Conservation (phyloP, 345 rosid genomes). For the Clausena lansium region DNA sequence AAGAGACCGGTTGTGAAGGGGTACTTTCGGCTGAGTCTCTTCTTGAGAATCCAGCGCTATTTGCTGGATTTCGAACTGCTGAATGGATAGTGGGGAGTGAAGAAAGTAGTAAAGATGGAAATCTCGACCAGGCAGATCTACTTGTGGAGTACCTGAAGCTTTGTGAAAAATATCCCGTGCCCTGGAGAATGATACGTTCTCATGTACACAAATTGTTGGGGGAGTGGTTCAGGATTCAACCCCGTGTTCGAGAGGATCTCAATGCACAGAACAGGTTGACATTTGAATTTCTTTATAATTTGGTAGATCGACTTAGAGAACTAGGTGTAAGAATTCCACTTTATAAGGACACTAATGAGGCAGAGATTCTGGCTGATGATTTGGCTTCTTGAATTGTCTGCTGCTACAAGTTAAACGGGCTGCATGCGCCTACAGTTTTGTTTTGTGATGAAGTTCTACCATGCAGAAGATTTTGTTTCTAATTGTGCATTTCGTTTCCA, state of each 20-base stretch:
- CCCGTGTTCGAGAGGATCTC: constrained; percentile 70
- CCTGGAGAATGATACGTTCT: constrained; percentile 91
- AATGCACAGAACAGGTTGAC: constrained; percentile 68
- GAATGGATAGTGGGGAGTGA: constrained; percentile 54
- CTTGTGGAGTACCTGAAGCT: constrained; percentile 73
- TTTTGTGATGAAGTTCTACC: background rate
- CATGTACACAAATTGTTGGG: constrained; percentile 91
- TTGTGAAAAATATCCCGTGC: constrained; percentile 86
- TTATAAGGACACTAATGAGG: constrained; percentile 32
- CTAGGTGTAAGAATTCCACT: constrained; percentile 72
- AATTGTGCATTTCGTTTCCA: background rate
- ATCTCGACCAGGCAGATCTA: constrained; percentile 73
- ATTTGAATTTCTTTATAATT: constrained; percentile 68
- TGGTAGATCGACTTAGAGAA: constrained; percentile 65
- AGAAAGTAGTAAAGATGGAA: constrained; percentile 46
- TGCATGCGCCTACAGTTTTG: background rate
- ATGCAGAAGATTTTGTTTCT: background rate
- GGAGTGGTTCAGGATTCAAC: constrained; percentile 81
- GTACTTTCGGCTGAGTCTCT: constrained; percentile 96
- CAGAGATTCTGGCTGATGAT: constrained; percentile 17
- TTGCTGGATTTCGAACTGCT: constrained; percentile 73
- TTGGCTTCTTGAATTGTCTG: constrained; percentile 11
- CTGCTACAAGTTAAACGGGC: background rate
- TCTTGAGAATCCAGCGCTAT: constrained; percentile 90
- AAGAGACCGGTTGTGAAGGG: constrained; percentile 81